Percentiles rank a stretch among this genome's conserved stretches.
Evolutionary conservation across 305 asterid genomes (phyloP).

Genomic region (Fraxinus xanthoxyloides): DNA sequence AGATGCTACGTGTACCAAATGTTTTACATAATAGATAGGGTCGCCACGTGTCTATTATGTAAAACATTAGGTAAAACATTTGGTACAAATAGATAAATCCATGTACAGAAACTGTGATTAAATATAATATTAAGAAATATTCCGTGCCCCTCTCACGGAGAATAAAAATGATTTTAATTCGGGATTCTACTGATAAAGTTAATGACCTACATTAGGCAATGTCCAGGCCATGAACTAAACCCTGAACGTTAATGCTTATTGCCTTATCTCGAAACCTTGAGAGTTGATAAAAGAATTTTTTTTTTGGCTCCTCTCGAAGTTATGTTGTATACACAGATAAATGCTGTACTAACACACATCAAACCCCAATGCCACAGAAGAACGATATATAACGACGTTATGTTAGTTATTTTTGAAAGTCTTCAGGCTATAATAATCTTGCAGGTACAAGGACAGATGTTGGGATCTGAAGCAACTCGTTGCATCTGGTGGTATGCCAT

Average conservation of each 20-base stretch:
- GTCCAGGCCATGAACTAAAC: neutral
- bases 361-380: neutral
- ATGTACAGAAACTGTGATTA: neutral
- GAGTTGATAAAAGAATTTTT: neutral
- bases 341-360: neutral
- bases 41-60: too few species aligned
- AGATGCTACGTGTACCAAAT: too few species aligned
- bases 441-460: constrained; percentile 84
- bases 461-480: constrained; percentile 85
- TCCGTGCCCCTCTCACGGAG: neutral
- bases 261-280: neutral
- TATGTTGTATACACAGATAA: neutral
- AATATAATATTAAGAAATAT: neutral
- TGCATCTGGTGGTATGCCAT: constrained; percentile 99
- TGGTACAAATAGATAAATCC: too few species aligned
- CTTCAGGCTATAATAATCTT: constrained; percentile 41
- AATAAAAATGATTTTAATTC: neutral
- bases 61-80: too few species aligned
- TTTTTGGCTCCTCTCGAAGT: neutral
- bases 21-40: too few species aligned
- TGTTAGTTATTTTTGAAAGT: constrained; percentile 12
- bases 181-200: neutral
- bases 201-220: neutral
- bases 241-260: neutral
- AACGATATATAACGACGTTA: neutral